Evolutionary conservation across 169 alveolate genomes (phyloP), one percentile per base, ranked within the genome.

Genomic region (Neospora caninum): DNA sequence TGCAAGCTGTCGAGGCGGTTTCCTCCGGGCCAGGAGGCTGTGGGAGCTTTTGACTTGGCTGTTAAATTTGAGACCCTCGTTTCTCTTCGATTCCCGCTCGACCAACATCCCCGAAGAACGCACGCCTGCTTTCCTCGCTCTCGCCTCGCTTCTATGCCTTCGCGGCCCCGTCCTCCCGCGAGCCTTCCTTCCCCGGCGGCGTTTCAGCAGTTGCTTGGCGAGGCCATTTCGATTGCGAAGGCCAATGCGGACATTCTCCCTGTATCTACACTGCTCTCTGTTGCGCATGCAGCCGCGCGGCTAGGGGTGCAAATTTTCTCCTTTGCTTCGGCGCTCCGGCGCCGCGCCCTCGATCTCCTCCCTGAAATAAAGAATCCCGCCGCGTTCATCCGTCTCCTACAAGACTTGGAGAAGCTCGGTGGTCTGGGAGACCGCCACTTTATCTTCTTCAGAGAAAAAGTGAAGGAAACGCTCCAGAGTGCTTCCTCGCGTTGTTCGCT

Each of bases 371-470:
- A 42, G 67, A 82, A 42, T 82, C 89, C 89, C 25, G 38, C 38
- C 9, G 89, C 89, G 22, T 82, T 82, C 41, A 27, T 82, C 31
- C 89, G 89, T 6, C 89, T 82, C 18, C 89, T 82, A 6, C 53
- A 29, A 36, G 89, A 82, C 64, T 49, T 82, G 20, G 89, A 82
- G 89, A 82, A 82, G 36, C 6, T 82, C 25, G 89, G 64, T 2
- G 89, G 89, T 7, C 64, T 82, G 41, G 41, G 64, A 4, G 89
- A 82, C 64, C 54, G 89, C 38, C 89, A 82, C 38, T 82, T 82
- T 38, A 27, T 82, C 31, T 36, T 82, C 64, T 82, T 82, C 38
- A 13, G 89, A 82, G 89, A 82, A n/a, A 82, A 82, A 43, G 67
- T 38, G 10, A 43, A 29, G 34, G 38, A 22, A 13, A 39, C 41